phyloP scores from a whole-genome alignment of 305 asterid genomes.

The Nicotiana rustica region DNA sequence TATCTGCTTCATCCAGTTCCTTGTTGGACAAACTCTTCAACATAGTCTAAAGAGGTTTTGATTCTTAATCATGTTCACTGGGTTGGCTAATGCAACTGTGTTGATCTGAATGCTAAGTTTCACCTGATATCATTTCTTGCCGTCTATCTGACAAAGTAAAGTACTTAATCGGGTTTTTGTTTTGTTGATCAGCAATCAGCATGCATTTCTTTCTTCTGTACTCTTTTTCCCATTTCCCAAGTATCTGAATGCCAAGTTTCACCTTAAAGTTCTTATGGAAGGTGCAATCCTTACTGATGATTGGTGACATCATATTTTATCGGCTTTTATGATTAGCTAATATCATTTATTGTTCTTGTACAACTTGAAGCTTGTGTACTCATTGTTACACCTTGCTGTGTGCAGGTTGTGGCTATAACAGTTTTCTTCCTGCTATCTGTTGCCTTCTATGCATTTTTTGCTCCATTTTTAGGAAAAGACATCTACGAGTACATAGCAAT shows the following conservation, averaged over 20 bases:
- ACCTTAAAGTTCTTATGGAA: slow-evolving; percentile 20
- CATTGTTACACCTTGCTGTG: slow-evolving; percentile 35
- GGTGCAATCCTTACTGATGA: not conserved
- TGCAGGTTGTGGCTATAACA: slow-evolving; percentile 97
- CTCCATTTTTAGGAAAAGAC: slow-evolving; percentile 93
- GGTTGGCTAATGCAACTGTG: not conserved
- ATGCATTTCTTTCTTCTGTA: not conserved
- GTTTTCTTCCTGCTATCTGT: slow-evolving; percentile 88
- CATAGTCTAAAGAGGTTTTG: slow-evolving; percentile 1
- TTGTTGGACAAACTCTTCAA: slow-evolving; percentile 19
- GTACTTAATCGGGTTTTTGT: not conserved
- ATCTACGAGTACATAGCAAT: slow-evolving; percentile 80
- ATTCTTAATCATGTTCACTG: not conserved
- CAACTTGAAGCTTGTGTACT: slow-evolving; percentile 34
- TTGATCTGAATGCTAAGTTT: no score
- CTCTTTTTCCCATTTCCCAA: slow-evolving; percentile 6
- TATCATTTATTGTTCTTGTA: not conserved
- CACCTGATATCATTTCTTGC: not conserved
- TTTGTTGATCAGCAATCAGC: slow-evolving; percentile 5
- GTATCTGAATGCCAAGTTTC: not conserved
- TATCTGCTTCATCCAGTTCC: not conserved
- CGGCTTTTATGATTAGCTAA: not conserved
- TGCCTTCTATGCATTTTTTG: slow-evolving; percentile 95
- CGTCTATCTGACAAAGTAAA: not conserved
- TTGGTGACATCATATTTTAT: not conserved